phyloP scores from a whole-genome alignment of 2,329 filamentous ascomycete genomes.

The Colletotrichum sp. region DNA sequence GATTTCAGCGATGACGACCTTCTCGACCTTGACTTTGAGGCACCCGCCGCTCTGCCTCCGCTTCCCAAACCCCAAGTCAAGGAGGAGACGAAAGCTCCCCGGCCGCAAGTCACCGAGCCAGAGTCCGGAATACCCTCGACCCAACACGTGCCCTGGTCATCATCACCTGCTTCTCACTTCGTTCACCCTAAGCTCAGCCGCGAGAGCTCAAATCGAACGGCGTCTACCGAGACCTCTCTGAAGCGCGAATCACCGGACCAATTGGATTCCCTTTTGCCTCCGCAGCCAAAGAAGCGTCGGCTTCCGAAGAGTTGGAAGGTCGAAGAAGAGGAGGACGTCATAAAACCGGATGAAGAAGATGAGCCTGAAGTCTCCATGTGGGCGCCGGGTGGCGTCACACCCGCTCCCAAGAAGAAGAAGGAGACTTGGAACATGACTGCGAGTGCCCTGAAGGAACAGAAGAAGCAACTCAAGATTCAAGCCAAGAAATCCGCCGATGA shows the following conservation, averaged over 20 bases:
- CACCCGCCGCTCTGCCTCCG: constrained; percentile 56
- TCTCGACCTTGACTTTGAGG: constrained; percentile 72
- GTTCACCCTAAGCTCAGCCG: constrained; percentile 35
- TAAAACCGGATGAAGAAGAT: constrained; percentile 34
- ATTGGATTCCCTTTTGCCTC: constrained; percentile 31
- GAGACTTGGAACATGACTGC: constrained; percentile 74
- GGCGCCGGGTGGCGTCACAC: constrained; percentile 25
- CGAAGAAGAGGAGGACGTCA: constrained; percentile 27
- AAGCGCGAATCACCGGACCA: constrained; percentile 50
- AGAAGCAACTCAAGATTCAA: constrained; percentile 73
- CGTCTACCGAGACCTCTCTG: constrained; percentile 27
- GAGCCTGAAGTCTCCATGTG: constrained; percentile 12
- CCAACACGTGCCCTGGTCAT: constrained; percentile 72
- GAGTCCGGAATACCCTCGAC: constrained; percentile 1
- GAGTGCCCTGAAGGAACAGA: constrained; percentile 78
- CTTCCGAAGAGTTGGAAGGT: constrained; percentile 59
- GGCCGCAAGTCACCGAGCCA: constrained; percentile 9
- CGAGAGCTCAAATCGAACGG: constrained; percentile 20
- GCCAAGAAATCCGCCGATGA: constrained; percentile 54
- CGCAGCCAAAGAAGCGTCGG: constrained; percentile 63
- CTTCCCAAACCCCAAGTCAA: constrained; percentile 27
- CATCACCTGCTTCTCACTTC: constrained; percentile 60
- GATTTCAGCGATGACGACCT: constrained; percentile 88
- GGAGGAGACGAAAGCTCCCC: constrained; percentile 26
- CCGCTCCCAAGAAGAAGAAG: constrained; percentile 37